Percentiles rank a stretch among this genome's conserved stretches.
These are phyloP conservation scores for Paspalum vaginatum DNA, from an alignment of 176 grass and related monocot genomes.

Conservation along the genomic window DNA sequence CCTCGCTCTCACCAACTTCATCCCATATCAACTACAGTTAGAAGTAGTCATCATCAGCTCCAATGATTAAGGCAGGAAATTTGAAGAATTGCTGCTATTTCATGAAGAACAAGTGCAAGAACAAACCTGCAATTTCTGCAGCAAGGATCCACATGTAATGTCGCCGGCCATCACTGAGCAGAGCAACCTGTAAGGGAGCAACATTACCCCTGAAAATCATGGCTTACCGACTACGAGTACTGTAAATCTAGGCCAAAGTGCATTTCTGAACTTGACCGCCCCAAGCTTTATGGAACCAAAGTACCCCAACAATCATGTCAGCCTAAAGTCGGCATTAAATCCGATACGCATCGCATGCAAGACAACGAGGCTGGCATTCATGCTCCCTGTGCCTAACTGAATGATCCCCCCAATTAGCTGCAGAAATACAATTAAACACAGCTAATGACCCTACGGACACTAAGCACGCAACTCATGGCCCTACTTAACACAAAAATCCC, in stretches of 20 bases:
- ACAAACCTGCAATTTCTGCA: conserved; percentile 88
- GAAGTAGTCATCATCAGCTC: not conserved
- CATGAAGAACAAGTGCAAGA: not conserved
- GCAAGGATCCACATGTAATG: conserved; percentile 84
- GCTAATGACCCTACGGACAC: conserved; percentile 3
- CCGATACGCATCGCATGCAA: not conserved
- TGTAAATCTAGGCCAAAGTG: not conserved
- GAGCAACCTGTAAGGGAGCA: conserved; percentile 44
- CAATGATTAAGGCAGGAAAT: not conserved
- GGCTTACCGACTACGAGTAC: not conserved
- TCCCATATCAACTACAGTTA: conserved; percentile 81
- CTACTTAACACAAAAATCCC: not conserved
- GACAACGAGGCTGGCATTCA: not conserved
- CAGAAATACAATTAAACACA: conserved; percentile 10
- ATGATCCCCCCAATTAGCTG: conserved; percentile 15
- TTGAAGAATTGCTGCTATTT: not conserved
- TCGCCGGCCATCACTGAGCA: conserved; percentile 61
- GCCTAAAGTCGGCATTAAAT: conserved; percentile 24
- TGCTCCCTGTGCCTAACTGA: conserved; percentile 14
- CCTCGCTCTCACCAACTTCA: conserved; percentile 95
- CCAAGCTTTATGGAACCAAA: not conserved
- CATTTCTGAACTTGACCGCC: not conserved
- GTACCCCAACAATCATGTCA: not conserved
- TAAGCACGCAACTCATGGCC: not conserved
- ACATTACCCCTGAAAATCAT: not conserved